Evolutionary conservation across 2,329 filamentous ascomycete genomes (phyloP), one percentile per base, ranked within the genome.

Genomic region (Aureobasidium lini): DNA sequence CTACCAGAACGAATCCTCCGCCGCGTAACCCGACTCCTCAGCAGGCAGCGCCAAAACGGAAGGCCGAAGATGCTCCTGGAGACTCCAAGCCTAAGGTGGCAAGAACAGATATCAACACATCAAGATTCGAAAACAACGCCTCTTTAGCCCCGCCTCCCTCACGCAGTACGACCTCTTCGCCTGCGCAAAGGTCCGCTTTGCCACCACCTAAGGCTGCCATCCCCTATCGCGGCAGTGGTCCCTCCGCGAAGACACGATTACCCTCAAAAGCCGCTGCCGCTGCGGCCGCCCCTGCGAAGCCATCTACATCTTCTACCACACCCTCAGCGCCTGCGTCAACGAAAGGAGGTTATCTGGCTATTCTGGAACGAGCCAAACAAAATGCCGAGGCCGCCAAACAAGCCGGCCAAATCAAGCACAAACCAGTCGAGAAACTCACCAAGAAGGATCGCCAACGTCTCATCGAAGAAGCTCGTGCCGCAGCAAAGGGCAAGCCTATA

Each of bases 281-380:
- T 10, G 56, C 66, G 9, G 59, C 62, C 13, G 61, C 64, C 39
- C 34, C 59, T 13, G 31, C 31, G 28, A 36, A 31, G 18, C 40
- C 52, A 18, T 39, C 62, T 42, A 46, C 36, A 9, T 34, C 60
- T n/a, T 47, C 61, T 6, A 42, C 59, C 15, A 36, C 62, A 57
- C 57, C 64, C n/a, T 43, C 67, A 3, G 48, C 69, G 69, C 59
- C 71, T 40, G 70, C 75, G 2, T 73, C 81, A 1, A 85, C 84
- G 1, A 90, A 90, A 72, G 89, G 87, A 68, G 85, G 87, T 1
- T 92, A 84, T 70, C 83, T 85, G 39, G 87, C 90, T 67, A 87
- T 90, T 61, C 79, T 92, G 73, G 86, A 86, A 59, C 81, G 86
- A 64, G 89, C 84, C 34, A 84, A 88, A 67, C 83, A 83, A 62